phyloP scores from a whole-genome alignment of 257 asterid species.

The Jaltomata sinuosa region DNA sequence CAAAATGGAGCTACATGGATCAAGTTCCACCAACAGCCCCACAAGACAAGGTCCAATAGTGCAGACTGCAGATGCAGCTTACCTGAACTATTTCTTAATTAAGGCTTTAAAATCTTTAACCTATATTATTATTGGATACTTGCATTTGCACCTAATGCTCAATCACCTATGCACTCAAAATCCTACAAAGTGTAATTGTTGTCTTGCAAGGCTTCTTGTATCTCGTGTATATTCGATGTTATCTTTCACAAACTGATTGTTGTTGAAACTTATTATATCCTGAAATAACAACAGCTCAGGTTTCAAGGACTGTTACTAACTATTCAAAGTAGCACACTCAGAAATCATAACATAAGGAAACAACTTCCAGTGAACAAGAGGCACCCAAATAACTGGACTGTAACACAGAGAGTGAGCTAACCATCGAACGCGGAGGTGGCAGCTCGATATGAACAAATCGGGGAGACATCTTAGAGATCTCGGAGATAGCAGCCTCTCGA shows the following conservation, averaged over 20 bases:
- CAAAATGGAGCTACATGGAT: neutral
- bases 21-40: neutral
- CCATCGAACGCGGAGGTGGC: slow-evolving; percentile 58
- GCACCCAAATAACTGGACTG: neutral
- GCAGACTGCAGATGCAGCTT: neutral
- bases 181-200: neutral
- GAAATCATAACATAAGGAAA: neutral
- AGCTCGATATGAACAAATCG: slow-evolving; percentile 36
- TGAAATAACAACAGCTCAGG: neutral
- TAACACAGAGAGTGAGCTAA: slow-evolving; percentile 19
- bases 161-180: neutral
- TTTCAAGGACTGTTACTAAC: neutral
- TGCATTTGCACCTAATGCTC: neutral
- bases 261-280: neutral
- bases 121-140: neutral
- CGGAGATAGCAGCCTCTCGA: slow-evolving; percentile 59
- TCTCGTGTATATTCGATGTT: neutral
- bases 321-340: neutral
- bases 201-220: neutral
- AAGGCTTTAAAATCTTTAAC: neutral
- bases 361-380: neutral
- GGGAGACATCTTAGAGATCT: slow-evolving; percentile 82
- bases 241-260: neutral
- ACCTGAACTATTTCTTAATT: neutral
- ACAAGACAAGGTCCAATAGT: neutral